Conservation (phyloP, 257 asterid genomes). For the Solanum infundibuliforme region DNA sequence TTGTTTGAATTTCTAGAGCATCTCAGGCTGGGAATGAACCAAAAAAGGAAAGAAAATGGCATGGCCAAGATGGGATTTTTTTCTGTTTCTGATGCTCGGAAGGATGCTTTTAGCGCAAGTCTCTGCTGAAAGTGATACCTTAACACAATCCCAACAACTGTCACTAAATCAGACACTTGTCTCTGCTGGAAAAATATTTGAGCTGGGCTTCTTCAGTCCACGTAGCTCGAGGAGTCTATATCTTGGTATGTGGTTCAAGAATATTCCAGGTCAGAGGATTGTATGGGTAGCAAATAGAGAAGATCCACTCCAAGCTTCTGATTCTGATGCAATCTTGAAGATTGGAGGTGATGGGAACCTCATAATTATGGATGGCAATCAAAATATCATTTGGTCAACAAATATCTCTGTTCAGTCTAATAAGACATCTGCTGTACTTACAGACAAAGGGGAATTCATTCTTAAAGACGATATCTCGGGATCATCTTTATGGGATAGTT, state of each 20-base stretch:
- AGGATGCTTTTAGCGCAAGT: neutral
- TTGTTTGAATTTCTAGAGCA: neutral
- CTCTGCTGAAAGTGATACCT: neutral
- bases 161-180: neutral
- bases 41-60: neutral
- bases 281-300: neutral
- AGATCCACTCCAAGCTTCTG: neutral
- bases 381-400: neutral
- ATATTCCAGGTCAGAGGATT: neutral
- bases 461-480: neutral
- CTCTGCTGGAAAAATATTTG: neutral
- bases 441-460: neutral
- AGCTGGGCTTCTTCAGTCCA: neutral
- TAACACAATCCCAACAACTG: neutral
- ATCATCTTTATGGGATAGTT: neutral
- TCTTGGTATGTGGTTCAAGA: neutral
- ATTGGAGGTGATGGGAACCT: neutral
- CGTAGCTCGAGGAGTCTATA: neutral
- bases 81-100: neutral
- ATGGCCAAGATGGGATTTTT: neutral
- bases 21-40: neutral
- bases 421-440: accelerated
- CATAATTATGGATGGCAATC: neutral
- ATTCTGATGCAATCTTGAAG: accelerated
- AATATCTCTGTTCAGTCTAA: neutral